phyloP scores from a whole-genome alignment of 495 filamentous ascomycete genomes.

The Chaetomium tenue region DNA sequence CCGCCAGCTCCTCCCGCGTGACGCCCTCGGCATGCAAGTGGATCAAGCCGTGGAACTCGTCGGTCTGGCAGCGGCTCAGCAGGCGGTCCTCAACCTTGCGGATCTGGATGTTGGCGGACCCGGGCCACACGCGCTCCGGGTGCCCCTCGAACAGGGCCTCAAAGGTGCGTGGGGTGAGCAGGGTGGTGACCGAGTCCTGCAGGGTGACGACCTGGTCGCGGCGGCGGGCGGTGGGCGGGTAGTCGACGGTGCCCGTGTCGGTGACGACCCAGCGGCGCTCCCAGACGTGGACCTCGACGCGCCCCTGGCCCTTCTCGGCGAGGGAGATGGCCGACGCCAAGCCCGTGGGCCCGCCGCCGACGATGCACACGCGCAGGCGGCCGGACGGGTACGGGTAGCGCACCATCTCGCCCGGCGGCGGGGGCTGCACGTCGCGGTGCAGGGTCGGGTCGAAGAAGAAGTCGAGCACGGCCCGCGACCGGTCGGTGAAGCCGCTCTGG shows the following conservation, averaged over 20 bases:
- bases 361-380: slow-evolving; percentile 34
- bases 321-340: slow-evolving; percentile 40
- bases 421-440: slow-evolving; percentile 32
- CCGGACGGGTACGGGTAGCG: slow-evolving; percentile 36
- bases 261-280: slow-evolving; percentile 34
- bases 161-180: slow-evolving; percentile 32
- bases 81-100: slow-evolving; percentile 44
- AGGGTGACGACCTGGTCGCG: slow-evolving; percentile 40
- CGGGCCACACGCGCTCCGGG: slow-evolving; percentile 38
- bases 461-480: slow-evolving; percentile 33
- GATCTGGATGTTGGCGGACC: slow-evolving; percentile 41
- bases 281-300: slow-evolving; percentile 39
- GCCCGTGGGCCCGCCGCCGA: slow-evolving; percentile 40
- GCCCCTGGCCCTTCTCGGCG: slow-evolving; percentile 37
- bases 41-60: slow-evolving; percentile 36
- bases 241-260: slow-evolving; percentile 28
- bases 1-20: slow-evolving; percentile 32
- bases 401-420: slow-evolving; percentile 31
- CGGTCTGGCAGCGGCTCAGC: slow-evolving; percentile 37
- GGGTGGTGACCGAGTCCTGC: slow-evolving; percentile 36
- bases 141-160: slow-evolving; percentile 34
- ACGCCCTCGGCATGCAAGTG: slow-evolving; percentile 39
- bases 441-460: slow-evolving; percentile 44
- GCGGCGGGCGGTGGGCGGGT: slow-evolving; percentile 30
- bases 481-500: slow-evolving; percentile 27